Percentiles rank a stretch among this genome's conserved stretches.
Conservation (phyloP, 1,284 basidiomycete genomes). For the Sanghuangporus sanghuang region DNA sequence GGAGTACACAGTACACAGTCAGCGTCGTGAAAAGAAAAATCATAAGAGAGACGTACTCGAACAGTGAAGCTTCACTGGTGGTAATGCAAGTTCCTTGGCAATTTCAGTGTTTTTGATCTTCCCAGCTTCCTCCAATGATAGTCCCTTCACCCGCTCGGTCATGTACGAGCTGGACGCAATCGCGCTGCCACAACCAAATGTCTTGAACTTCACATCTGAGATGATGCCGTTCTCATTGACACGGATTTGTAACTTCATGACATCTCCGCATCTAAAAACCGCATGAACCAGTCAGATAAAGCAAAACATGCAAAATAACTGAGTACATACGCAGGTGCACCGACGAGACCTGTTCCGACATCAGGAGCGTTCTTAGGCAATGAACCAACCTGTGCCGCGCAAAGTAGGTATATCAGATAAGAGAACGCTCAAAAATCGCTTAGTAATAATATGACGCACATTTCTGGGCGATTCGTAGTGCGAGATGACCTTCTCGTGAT, state of each 20-base stretch:
- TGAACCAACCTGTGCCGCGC: constrained; percentile 75
- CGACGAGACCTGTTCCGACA: constrained; percentile 97
- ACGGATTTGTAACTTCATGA: constrained; percentile 99
- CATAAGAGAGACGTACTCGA: constrained; percentile 53
- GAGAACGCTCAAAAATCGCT: constrained; percentile 19
- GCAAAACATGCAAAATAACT: constrained; percentile 17
- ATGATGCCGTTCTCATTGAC: constrained; percentile 95
- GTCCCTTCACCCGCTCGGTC: constrained; percentile 96
- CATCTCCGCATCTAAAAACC: constrained; percentile 70
- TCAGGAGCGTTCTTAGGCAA: constrained; percentile 87
- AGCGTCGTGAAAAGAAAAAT: constrained; percentile 15
- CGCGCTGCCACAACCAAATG: constrained; percentile 94
- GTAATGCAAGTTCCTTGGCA: constrained; percentile 92
- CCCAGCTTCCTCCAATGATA: constrained; percentile 90
- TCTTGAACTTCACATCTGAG: constrained; percentile 98
- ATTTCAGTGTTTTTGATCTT: constrained; percentile 99
- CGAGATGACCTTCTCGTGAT: constrained; percentile 93
- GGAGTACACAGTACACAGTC: constrained; percentile 21
- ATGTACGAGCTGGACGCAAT: constrained; percentile 97
- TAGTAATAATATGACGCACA: constrained; percentile 48
- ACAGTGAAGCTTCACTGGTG: constrained; percentile 94
- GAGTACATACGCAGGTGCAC: constrained; percentile 88
- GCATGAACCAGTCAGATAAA: constrained; percentile 8
- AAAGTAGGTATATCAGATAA: constrained; percentile 53
- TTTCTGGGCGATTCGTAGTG: constrained; percentile 96